These are phyloP conservation scores for Marasmius fiardii DNA, from an alignment of 1,284 basidiomycete species.

Conservation along the genomic window DNA sequence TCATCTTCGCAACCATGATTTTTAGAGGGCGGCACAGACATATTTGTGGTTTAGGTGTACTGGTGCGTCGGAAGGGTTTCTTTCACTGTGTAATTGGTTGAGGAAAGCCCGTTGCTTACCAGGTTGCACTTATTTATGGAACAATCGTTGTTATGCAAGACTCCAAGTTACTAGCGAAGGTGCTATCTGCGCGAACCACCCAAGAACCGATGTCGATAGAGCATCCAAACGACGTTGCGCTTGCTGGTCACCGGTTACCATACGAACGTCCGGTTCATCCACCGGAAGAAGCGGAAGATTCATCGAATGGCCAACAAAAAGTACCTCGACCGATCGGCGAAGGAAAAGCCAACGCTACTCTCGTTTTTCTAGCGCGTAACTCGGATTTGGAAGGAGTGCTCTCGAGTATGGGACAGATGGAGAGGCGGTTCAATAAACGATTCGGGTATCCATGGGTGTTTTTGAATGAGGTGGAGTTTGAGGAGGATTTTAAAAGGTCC, in stretches of 20 bases:
- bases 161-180: too few relatives aligned
- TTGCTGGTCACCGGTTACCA: too few relatives aligned
- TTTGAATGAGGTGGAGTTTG: slow-evolving; percentile 69
- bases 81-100: background rate
- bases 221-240: too few relatives aligned
- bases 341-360: slow-evolving; percentile 37
- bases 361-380: slow-evolving; percentile 44
- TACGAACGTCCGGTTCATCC: too few relatives aligned
- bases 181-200: too few relatives aligned
- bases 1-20: too few relatives aligned
- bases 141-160: background rate
- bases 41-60: background rate
- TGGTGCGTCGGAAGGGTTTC: background rate
- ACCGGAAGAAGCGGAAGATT: too few relatives aligned
- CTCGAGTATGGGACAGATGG: slow-evolving; percentile 41
- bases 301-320: background rate
- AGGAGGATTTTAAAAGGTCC: slow-evolving; percentile 66
- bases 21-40: background rate
- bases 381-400: slow-evolving; percentile 34
- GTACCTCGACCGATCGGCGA: slow-evolving; percentile 1
- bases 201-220: too few relatives aligned
- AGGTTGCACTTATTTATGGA: background rate
- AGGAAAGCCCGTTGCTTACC: background rate
- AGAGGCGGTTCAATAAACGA: slow-evolving; percentile 62
- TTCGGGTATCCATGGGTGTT: slow-evolving; percentile 72